Base-by-base conservation (phyloP, 164 flowering plant genomes). In the Protea cynaroides region DNA sequence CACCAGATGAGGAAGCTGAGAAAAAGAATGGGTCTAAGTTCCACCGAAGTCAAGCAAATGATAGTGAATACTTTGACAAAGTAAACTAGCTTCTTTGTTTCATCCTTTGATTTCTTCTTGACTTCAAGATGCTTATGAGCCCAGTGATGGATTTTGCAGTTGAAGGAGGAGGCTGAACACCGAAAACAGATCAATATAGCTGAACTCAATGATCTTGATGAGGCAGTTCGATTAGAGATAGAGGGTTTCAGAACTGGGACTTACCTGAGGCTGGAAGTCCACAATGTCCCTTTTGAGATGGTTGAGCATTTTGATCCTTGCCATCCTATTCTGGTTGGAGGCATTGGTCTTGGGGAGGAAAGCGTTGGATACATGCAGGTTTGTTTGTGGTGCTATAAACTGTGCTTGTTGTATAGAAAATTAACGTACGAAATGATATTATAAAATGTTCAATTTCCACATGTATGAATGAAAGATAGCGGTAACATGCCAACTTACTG, bases 291-390 rank as follows among this genome's bases (percentile, higher is more conserved):
- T 25, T 92, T 25, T 73, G 99, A 94, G 78, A 89, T 94, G 99
- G 94, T 91, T 69, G 93, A 94, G 49, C 73, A 86, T 77, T 91
- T 91, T 87, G 97, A 94, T 67, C 96, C 99, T 10, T 72, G 74
- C 72, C 90, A 89, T 78, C 97, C 99, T 50, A 72, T 86, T 69
- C 76, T 94, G 64, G 90, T 94, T 77, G 99, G 99, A 65, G 97
- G 99, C 29, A 64, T 94, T 63, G 86, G 88, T 52, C 83, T 84
- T 62, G 94, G 89, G 56, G 99, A 94, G 73, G 99, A 89, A 67
- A 85, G 81, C 76, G 89, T 78, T 62, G 99, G 99, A 66, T 92
- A 85, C 71, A 92, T 94, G 99, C 96, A 91, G 99, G 99, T 94
- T 36, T 62, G 79, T 47, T 23, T 56, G n/a, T 38, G 46, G n/a